phyloP scores from a whole-genome alignment of 2,329 filamentous ascomycete species.

The Coleophoma crateriformis region DNA sequence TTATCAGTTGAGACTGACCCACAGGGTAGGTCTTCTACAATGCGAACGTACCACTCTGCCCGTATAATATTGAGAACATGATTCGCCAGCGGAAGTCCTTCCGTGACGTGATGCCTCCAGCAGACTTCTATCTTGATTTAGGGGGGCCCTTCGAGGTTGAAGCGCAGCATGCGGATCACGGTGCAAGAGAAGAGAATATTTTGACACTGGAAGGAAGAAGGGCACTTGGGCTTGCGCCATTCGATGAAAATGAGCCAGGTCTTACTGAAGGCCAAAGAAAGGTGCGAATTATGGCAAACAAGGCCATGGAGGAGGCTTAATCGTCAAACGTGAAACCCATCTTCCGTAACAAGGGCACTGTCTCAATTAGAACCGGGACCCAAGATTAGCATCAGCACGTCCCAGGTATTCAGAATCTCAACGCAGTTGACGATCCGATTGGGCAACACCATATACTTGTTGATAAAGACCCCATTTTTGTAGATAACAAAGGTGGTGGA shows the following conservation, averaged over 20 bases:
- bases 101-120: background rate
- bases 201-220: background rate
- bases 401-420: too few relatives aligned
- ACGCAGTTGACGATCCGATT: too few relatives aligned
- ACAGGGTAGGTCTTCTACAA: conserved; percentile 44
- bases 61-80: background rate
- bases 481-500: too few relatives aligned
- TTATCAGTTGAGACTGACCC: too few relatives aligned
- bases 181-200: background rate
- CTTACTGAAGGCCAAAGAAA: background rate
- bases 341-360: too few relatives aligned
- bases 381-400: too few relatives aligned
- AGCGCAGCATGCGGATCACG: background rate
- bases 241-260: background rate
- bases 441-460: too few relatives aligned
- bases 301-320: too few relatives aligned
- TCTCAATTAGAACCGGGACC: too few relatives aligned
- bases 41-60: background rate
- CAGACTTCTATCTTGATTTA: background rate
- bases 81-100: background rate
- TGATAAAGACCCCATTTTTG: too few relatives aligned
- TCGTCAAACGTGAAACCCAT: too few relatives aligned
- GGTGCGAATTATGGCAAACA: background rate
- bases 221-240: background rate
- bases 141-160: background rate